Conservation (phyloP, 1,139 yeast genomes). For the Debaryomycetaceae sp. region DNA sequence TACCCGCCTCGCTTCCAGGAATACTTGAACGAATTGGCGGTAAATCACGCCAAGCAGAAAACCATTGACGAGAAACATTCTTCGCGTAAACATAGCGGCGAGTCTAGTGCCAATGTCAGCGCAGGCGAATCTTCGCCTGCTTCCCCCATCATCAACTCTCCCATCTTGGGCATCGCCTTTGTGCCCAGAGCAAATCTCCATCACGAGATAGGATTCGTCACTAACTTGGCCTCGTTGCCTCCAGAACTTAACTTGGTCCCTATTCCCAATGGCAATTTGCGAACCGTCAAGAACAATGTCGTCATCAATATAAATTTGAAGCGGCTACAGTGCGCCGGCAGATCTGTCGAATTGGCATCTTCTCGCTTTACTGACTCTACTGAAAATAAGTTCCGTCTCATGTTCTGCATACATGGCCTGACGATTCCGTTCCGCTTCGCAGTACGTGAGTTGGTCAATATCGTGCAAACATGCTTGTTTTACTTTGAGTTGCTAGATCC, state of each 20-base stretch:
- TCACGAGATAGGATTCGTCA: slow-evolving; percentile 51
- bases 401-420: slow-evolving; percentile 44
- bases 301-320: slow-evolving; percentile 67
- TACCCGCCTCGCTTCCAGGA: slow-evolving; percentile 54
- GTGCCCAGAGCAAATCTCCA: not conserved
- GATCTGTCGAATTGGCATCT: slow-evolving; percentile 62
- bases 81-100: slow-evolving; percentile 4
- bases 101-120: not conserved
- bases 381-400: slow-evolving; percentile 71
- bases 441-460: slow-evolving; percentile 59
- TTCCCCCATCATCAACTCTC: not conserved
- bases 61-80: slow-evolving; percentile 16
- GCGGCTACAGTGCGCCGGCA: slow-evolving; percentile 72
- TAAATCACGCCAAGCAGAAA: slow-evolving; percentile 42
- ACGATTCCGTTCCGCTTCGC: slow-evolving; percentile 53
- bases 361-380: slow-evolving; percentile 62
- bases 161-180: not conserved
- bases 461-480: slow-evolving; percentile 65
- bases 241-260: slow-evolving; percentile 64
- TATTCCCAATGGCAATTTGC: slow-evolving; percentile 52
- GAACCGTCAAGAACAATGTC: slow-evolving; percentile 44
- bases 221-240: slow-evolving; percentile 72
- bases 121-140: not conserved
- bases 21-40: slow-evolving; percentile 56
- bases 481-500: slow-evolving; percentile 70